These are phyloP conservation scores for Tulasnella sp. DNA, from an alignment of 768 basidiomycete species.

Conservation along the genomic window DNA sequence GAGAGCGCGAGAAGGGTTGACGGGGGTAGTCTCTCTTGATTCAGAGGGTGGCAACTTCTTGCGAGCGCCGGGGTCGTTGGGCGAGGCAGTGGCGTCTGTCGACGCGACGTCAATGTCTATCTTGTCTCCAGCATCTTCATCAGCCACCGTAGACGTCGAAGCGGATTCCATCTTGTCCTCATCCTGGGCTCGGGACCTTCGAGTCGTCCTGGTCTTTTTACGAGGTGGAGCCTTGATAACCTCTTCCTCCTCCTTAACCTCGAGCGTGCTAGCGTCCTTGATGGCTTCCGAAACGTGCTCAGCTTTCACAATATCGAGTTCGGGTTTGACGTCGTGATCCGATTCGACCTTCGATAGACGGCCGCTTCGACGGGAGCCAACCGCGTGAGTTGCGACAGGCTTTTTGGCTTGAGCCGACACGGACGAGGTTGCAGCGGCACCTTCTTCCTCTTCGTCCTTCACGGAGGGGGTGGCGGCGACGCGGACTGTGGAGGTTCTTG, in stretches of 20 bases:
- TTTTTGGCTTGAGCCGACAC: background rate
- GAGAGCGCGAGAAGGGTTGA: background rate
- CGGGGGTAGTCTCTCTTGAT: background rate
- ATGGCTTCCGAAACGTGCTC: background rate
- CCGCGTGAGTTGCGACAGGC: background rate
- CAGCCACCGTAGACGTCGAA: background rate
- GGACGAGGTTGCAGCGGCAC: background rate
- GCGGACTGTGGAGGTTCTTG: background rate
- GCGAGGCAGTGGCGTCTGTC: background rate
- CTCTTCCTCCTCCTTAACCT: too few species aligned
- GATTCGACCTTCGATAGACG: background rate
- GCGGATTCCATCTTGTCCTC: background rate
- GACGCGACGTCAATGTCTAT: background rate
- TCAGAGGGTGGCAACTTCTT: background rate
- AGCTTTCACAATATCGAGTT: background rate
- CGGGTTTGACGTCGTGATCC: background rate
- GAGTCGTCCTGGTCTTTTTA: background rate
- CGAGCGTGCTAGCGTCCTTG: too few species aligned
- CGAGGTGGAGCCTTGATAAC: background rate
- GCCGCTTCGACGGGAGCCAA: background rate
- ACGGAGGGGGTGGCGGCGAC: background rate
- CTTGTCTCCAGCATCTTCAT: background rate
- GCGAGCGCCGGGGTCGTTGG: background rate
- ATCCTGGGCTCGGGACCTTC: background rate
- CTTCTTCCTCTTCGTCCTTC: background rate